Evolutionary conservation across 805 yeast species (phyloP).

Genomic region (Nakazawaea wickerhamii): DNA sequence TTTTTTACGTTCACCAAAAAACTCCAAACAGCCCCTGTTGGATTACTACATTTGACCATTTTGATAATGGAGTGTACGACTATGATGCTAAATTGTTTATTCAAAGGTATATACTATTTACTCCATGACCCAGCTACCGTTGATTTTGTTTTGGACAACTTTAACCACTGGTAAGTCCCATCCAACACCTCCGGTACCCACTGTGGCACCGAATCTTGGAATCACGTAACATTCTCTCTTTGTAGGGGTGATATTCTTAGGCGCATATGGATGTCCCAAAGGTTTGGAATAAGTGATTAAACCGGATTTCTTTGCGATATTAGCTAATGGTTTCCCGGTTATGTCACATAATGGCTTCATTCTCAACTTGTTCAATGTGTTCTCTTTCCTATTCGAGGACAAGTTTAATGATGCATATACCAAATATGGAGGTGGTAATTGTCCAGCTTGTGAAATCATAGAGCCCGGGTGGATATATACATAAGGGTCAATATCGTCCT

Average conservation of each 20-base stretch:
- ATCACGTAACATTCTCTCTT: constrained; percentile 85
- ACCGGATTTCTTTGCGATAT: constrained; percentile 67
- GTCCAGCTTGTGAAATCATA: constrained; percentile 52
- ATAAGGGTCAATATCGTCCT: constrained; percentile 40
- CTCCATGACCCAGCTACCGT: constrained; percentile 61
- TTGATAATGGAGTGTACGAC: no score
- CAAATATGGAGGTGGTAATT: constrained; percentile 71
- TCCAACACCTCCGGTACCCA: constrained; percentile 81
- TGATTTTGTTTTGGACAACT: constrained; percentile 61
- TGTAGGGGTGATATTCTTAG: constrained; percentile 56
- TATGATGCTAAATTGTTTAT: constrained; percentile 2
- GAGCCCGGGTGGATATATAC: constrained; percentile 83
- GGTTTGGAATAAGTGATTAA: constrained; percentile 86
- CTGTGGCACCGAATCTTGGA: constrained; percentile 81
- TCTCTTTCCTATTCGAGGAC: constrained; percentile 41
- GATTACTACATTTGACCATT: no score
- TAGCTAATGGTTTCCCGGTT: constrained; percentile 67
- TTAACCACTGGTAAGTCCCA: constrained; percentile 87
- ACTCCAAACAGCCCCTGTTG: no score
- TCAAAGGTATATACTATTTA: constrained; percentile 1
- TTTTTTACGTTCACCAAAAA: background rate
- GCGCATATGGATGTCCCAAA: constrained; percentile 83
- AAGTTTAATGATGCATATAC: constrained; percentile 66
- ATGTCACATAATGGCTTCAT: constrained; percentile 76
- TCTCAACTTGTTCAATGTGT: constrained; percentile 42